Evolutionary conservation across 2,329 filamentous ascomycete genomes (phyloP).

Genomic region (Xylariomycetidae sp.): DNA sequence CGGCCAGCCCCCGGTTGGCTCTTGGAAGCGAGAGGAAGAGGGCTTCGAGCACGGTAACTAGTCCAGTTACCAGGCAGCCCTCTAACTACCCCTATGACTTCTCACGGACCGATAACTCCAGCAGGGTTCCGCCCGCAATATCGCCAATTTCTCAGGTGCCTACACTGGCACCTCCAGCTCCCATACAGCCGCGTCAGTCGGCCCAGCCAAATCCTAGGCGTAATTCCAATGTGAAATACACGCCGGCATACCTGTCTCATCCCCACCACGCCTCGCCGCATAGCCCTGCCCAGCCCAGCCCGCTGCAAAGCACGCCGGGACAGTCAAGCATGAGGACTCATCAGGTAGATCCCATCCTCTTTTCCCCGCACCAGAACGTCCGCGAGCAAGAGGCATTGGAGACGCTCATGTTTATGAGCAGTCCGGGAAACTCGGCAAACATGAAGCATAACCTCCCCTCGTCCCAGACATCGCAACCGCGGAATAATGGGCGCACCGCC

Average conservation of each 20-base stretch:
- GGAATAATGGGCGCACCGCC: conserved; percentile 29
- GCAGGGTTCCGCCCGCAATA: conserved; percentile 33
- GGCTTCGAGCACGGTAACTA: conserved; percentile 26
- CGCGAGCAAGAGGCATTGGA: conserved; percentile 80
- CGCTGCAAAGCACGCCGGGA: conserved; percentile 32
- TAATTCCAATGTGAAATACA: conserved; percentile 45
- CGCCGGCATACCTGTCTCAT: conserved; percentile 46
- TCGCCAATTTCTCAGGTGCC: conserved; percentile 31
- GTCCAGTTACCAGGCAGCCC: conserved; percentile 19
- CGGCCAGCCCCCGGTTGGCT: conserved; percentile 49
- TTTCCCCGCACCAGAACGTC: conserved; percentile 64
- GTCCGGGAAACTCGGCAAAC: conserved; percentile 65
- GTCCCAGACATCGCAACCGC: conserved; percentile 30
- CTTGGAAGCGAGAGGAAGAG: conserved; percentile 30
- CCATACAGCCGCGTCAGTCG: conserved; percentile 46
- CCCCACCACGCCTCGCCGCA: conserved; percentile 43
- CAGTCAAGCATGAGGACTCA: conserved; percentile 31
- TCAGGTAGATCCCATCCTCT: conserved; percentile 50
- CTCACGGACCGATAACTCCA: conserved; percentile 39
- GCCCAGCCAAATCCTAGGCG: conserved; percentile 39
- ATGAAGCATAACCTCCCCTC: conserved; percentile 51
- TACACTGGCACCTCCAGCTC: conserved; percentile 48
- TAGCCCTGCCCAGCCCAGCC: conserved; percentile 35
- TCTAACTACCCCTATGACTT: conserved; percentile 34
- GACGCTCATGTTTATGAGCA: conserved; percentile 76